These are phyloP conservation scores for Mitragyna speciosa DNA, from an alignment of 257 asterid species.

Conservation along the genomic window DNA sequence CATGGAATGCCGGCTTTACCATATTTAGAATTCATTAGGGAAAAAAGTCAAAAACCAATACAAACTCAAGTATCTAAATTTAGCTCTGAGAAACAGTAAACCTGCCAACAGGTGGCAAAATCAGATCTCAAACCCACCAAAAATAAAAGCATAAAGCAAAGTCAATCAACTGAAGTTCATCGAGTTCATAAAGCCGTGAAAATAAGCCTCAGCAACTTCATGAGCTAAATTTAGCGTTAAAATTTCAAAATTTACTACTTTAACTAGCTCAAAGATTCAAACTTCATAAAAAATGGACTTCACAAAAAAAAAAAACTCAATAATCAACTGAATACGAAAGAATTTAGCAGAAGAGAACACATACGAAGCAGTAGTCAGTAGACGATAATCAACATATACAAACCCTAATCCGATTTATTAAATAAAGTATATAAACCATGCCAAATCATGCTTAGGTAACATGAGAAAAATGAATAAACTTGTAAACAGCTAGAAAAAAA, in stretches of 20 bases:
- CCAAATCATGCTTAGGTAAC: neutral
- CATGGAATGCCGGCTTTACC: neutral
- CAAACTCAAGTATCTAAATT: neutral
- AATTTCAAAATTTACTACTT: neutral
- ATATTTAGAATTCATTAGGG: neutral
- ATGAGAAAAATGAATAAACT: neutral
- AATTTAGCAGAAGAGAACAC: neutral
- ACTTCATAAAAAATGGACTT: neutral
- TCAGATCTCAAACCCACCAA: neutral
- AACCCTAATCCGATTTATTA: neutral
- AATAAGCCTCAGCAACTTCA: conserved; percentile 18
- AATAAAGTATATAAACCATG: neutral
- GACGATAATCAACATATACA: neutral
- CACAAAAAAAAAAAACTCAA: neutral
- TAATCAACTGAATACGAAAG: neutral
- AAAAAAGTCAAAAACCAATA: neutral
- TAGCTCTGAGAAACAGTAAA: neutral
- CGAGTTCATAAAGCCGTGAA: neutral
- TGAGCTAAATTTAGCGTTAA: neutral
- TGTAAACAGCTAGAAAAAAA: neutral
- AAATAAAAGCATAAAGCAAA: neutral
- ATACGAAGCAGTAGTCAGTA: neutral
- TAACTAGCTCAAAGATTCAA: conserved; percentile 6
- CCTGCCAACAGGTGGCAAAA: neutral
- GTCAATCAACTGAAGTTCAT: neutral